A percentile compares a stretch with the other conserved stretches of the same genome.
Conservation (phyloP, 768 basidiomycete species). For the Pleurotus sapidus region DNA sequence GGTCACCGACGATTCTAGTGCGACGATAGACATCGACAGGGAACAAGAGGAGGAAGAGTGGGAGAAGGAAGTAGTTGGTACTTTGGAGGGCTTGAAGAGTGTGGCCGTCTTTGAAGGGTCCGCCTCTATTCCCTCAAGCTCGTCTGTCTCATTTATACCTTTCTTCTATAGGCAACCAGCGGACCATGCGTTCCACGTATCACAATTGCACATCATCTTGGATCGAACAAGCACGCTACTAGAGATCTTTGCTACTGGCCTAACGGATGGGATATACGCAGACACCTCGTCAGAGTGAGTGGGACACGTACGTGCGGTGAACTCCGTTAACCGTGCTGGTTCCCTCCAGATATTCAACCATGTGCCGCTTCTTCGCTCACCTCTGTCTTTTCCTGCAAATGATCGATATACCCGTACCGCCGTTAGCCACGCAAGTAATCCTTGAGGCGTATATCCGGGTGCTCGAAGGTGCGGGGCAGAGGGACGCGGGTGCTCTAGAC, state of each 20-base stretch:
- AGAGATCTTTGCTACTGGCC: slow-evolving; percentile 59
- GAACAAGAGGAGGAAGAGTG: slow-evolving; percentile 48
- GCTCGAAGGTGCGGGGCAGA: slow-evolving; percentile 81
- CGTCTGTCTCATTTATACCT: background rate
- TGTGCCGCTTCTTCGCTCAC: slow-evolving; percentile 92
- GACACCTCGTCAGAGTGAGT: slow-evolving; percentile 55
- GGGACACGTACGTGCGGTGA: background rate
- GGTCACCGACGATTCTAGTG: slow-evolving; percentile 29
- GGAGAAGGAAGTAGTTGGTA: slow-evolving; percentile 58
- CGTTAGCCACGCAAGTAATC: slow-evolving; percentile 73
- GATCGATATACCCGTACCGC: slow-evolving; percentile 73
- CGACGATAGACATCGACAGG: background rate
- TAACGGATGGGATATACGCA: slow-evolving; percentile 50
- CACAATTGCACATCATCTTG: slow-evolving; percentile 78
- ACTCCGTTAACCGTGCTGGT: background rate
- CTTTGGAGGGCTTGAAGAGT: slow-evolving; percentile 55
- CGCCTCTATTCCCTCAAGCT: slow-evolving; percentile 14
- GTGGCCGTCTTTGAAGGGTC: slow-evolving; percentile 67
- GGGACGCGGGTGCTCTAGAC: slow-evolving; percentile 83
- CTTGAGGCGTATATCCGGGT: slow-evolving; percentile 87
- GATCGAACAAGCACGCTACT: slow-evolving; percentile 67
- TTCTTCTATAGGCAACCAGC: slow-evolving; percentile 45
- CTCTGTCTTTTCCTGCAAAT: slow-evolving; percentile 85
- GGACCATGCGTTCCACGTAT: slow-evolving; percentile 77
- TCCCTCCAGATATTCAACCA: slow-evolving; percentile 53